Conservation (phyloP, 2,329 filamentous ascomycete genomes). For the Lasiodiplodia hormozganensis region DNA sequence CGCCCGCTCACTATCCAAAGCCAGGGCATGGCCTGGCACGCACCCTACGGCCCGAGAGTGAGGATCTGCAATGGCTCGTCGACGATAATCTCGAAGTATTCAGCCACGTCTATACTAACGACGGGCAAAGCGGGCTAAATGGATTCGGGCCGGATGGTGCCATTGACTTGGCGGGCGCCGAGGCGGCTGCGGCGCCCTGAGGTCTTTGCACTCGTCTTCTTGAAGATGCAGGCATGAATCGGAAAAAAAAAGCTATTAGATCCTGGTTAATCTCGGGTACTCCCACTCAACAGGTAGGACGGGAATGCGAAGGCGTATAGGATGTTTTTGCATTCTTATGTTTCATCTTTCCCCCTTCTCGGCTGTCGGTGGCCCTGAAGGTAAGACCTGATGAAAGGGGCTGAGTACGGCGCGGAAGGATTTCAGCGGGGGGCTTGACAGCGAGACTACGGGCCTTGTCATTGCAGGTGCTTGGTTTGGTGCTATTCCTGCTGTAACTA, state of each 20-base stretch:
- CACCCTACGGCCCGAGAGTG: constrained; percentile 61
- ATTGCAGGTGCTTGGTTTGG: neutral
- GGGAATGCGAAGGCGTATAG: neutral
- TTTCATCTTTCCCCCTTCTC: neutral
- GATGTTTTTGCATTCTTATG: neutral
- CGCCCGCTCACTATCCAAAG: constrained; percentile 66
- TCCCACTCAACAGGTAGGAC: neutral
- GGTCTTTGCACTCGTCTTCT: neutral
- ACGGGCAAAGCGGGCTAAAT: constrained; percentile 30
- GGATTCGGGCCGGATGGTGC: constrained; percentile 29
- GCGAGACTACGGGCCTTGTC: neutral
- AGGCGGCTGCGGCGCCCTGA: constrained; percentile 19
- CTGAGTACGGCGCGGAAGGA: neutral
- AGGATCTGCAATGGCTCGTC: constrained; percentile 67
- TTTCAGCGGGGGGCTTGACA: neutral
- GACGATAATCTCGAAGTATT: constrained; percentile 67
- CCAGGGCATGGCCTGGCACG: constrained; percentile 64
- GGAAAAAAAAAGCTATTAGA: neutral
- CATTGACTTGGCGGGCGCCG: constrained; percentile 18
- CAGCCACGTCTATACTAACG: constrained; percentile 51
- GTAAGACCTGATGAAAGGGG: neutral
- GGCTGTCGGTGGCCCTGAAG: neutral
- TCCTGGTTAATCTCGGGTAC: neutral
- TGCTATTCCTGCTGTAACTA: neutral
- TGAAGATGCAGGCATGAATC: neutral